Conservation (phyloP, 495 filamentous ascomycete genomes). For the Paragyromitra xinjiangensis region DNA sequence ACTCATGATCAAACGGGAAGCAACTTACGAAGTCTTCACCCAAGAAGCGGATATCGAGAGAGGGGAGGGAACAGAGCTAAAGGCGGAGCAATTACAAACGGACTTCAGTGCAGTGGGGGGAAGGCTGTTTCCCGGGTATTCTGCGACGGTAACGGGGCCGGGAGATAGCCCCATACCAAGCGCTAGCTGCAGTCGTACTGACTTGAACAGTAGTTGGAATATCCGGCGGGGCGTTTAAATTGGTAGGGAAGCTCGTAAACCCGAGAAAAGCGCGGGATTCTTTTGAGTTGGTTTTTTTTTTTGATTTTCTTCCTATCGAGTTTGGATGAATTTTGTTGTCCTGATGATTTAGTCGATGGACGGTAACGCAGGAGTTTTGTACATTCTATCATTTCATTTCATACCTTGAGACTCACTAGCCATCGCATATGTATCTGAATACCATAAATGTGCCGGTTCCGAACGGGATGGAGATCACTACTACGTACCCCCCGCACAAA, state of each 20-base stretch:
- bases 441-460: too few species aligned
- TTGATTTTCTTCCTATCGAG: too few species aligned
- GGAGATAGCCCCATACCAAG: conserved; percentile 3
- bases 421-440: too few species aligned
- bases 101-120: conserved; percentile 22
- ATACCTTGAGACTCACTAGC: too few species aligned
- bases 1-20: conserved; percentile 24
- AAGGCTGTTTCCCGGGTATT: conserved; percentile 20
- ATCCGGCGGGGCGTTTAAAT: background rate
- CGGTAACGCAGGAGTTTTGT: too few species aligned
- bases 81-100: background rate
- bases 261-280: background rate
- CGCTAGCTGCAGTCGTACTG: conserved; percentile 13
- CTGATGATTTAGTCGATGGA: too few species aligned
- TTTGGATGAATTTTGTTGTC: too few species aligned
- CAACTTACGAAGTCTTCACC: conserved; percentile 15
- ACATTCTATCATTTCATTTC: too few species aligned
- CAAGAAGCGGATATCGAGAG: conserved; percentile 5
- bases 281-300: too few species aligned
- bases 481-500: too few species aligned
- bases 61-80: background rate
- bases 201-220: conserved; percentile 7
- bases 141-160: conserved; percentile 12
- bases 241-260: background rate
- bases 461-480: too few species aligned